These are phyloP conservation scores for Colletotrichum scovillei DNA, from an alignment of 2,329 filamentous ascomycete genomes.

Conservation along the genomic window DNA sequence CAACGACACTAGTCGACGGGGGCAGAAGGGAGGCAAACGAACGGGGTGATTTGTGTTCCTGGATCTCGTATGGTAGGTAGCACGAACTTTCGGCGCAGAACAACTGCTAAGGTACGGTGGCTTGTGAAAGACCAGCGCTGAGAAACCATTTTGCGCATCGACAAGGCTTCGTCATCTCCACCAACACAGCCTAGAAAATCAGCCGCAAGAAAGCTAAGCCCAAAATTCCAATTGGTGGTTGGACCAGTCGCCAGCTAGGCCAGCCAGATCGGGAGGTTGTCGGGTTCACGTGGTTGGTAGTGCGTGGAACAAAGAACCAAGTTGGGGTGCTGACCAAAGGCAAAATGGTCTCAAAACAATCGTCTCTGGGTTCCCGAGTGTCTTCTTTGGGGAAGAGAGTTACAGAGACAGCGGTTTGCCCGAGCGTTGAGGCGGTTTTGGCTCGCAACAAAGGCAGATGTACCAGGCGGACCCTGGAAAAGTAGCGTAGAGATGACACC, in stretches of 20 bases:
- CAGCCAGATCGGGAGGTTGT: not conserved
- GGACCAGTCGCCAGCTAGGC: not conserved
- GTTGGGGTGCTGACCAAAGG: not conserved
- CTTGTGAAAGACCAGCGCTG: conserved; percentile 1
- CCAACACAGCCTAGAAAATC: not conserved
- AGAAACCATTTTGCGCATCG: not conserved
- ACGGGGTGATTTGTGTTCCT: not conserved
- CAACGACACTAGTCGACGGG: not conserved
- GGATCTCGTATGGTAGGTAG: not conserved
- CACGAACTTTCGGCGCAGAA: not conserved
- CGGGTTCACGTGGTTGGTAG: conserved; percentile 13
- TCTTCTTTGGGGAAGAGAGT: not conserved
- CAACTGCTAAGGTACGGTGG: not conserved
- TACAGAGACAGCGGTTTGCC: conserved; percentile 12
- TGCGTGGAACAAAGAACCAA: not conserved
- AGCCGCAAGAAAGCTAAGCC: not conserved
- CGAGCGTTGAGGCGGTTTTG: not conserved
- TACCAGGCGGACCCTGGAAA: not conserved
- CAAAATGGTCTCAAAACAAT: not conserved
- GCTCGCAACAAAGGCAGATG: conserved; percentile 22
- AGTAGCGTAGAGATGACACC: conserved; percentile 27
- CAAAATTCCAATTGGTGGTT: not conserved
- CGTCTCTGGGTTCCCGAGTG: not conserved
- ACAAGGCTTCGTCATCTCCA: conserved; percentile 11
- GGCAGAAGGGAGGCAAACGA: not conserved